phyloP scores from a whole-genome alignment of 192 early-diverging fungal species.

The Coemansia sp. region DNA sequence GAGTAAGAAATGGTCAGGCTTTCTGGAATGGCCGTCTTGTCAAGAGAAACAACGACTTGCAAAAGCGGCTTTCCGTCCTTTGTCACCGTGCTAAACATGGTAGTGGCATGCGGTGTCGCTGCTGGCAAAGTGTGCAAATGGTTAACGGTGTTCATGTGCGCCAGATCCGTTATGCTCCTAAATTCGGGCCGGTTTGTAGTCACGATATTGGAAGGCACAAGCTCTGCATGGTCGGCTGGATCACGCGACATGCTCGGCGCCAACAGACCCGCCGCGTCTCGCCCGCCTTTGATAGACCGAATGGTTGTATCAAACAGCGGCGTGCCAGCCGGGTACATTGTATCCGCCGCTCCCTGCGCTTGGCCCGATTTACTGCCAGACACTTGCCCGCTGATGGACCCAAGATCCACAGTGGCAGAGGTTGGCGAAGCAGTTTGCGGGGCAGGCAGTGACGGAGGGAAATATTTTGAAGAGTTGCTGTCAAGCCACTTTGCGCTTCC shows the following conservation, averaged over 20 bases:
- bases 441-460: conserved; percentile 16
- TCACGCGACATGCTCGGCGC: background rate
- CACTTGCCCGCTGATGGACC: conserved; percentile 3
- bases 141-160: background rate
- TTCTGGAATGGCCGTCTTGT: conserved; percentile 10
- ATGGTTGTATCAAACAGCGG: conserved; percentile 15
- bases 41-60: conserved; percentile 34
- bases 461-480: conserved; percentile 10
- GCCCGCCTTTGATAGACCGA: background rate
- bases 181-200: conserved; percentile 29
- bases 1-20: conserved; percentile 23
- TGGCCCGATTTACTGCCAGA: background rate
- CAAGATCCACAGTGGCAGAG: conserved; percentile 5
- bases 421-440: conserved; percentile 6
- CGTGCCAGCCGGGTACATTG: conserved; percentile 27
- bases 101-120: conserved; percentile 3
- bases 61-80: conserved; percentile 31
- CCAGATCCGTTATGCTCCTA: conserved; percentile 29
- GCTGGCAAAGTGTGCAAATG: background rate
- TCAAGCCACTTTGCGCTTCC: conserved; percentile 15
- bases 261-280: background rate
- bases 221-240: background rate
- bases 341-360: background rate
- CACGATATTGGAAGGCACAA: background rate
- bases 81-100: conserved; percentile 27